A percentile compares a stretch with the other conserved stretches of the same genome.
These are phyloP conservation scores for Sugiyamaella lignohabitans DNA, from an alignment of 805 yeast species.

Conservation along the genomic window DNA sequence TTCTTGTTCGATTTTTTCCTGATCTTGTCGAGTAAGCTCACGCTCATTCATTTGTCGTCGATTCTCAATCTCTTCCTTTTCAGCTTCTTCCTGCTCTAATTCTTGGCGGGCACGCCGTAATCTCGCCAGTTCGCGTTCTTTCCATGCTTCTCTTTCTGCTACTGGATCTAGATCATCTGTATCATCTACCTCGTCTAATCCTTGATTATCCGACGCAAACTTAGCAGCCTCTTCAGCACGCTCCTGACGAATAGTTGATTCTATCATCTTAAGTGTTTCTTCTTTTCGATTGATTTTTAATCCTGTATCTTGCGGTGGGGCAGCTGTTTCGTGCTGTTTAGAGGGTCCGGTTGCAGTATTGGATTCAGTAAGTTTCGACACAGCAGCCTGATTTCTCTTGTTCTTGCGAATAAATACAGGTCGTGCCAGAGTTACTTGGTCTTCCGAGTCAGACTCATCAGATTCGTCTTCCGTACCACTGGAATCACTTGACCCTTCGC, in stretches of 20 bases:
- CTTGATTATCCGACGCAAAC: constrained; percentile 21
- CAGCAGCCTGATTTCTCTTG: constrained; percentile 17
- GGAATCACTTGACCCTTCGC: not conserved
- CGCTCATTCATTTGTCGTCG: constrained; percentile 29
- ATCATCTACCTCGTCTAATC: constrained; percentile 41
- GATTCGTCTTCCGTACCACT: constrained; percentile 8
- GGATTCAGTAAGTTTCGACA: not conserved
- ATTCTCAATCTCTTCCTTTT: constrained; percentile 31
- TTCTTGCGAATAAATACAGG: constrained; percentile 29
- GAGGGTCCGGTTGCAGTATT: too few species aligned
- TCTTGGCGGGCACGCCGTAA: constrained; percentile 35
- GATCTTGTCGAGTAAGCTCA: constrained; percentile 19
- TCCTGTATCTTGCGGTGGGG: too few species aligned
- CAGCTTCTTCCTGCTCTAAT: constrained; percentile 31
- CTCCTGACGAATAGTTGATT: constrained; percentile 26
- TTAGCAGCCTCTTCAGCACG: constrained; percentile 20
- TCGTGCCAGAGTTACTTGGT: constrained; percentile 11
- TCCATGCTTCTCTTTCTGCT: constrained; percentile 39
- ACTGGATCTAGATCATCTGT: constrained; percentile 54
- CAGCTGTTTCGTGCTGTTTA: too few species aligned
- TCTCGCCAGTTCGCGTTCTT: constrained; percentile 36
- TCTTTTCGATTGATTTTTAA: constrained; percentile 14
- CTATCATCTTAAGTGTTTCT: constrained; percentile 25
- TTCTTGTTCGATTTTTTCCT: constrained; percentile 11
- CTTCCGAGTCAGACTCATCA: constrained; percentile 11